Base-by-base conservation (phyloP, 306 rosid species). In the Senna siamea region DNA sequence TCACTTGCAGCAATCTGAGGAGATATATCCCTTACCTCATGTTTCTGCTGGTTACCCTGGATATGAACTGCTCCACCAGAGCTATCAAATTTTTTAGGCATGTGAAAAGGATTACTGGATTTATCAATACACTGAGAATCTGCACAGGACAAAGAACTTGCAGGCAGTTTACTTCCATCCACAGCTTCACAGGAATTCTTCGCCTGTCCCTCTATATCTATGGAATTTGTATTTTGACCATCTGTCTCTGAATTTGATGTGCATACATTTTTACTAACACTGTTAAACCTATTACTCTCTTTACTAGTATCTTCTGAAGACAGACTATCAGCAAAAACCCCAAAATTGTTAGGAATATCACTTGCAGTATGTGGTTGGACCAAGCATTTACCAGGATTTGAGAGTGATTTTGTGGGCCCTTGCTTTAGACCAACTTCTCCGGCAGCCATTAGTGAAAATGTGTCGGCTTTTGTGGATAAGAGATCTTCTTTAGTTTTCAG, bases 401-500 rank as follows among this genome's bases (percentile, higher is more conserved):
- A 56, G 63, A 77, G 83, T 3, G 65, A 74, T 12, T 79, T 56
- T 22, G 80, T 10, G 55, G 70, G 23, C 69, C 83, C 85, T 74
- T 90, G 93, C 80, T 78, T 84, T 41, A 47, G 32, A 79, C 75
- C 73, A 67, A 78, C 85, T 48, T 87, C 92, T 41, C 86, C 90
- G 13, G 74, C 77, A 48, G 77, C 51, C 68, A 54, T 81, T 40
- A 59, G 46, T 32, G 76, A 63, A 55, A 54, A 62, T 81, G 91
- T 51, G 89, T 85, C 1, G 89, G 89, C 88, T 79, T 81, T 87
- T 53, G 96, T 73, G 76, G 92, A 85, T 63, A 87, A 59, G 30
- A 83, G 73, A 51, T 90, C 98, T 87, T 90, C 97, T 83, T 85
- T 87, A 12, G 67, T 77, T 82, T 89, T 26, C 75, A 93, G 96